Evolutionary conservation across 73 alveolate species (phyloP), one percentile per base, ranked within the genome.

Genomic region (Tetrahymena elliotti): DNA sequence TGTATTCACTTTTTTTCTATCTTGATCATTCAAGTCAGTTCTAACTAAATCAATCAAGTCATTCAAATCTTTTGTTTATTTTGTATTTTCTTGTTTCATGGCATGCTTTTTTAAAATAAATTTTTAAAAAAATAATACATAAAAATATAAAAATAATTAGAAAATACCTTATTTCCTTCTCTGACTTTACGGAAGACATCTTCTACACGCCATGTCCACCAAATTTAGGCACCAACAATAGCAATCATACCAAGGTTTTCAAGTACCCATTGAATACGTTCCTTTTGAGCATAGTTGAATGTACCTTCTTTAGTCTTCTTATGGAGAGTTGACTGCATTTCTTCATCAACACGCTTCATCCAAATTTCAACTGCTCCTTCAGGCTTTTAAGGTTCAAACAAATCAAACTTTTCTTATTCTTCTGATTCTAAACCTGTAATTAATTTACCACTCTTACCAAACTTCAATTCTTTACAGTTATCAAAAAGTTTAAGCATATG

Each of bases 201-300:
- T 97, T 99, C 99, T 31, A 99, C 99, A 84, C 99, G 97, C 99
- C 99, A 99, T 22, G 99, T 99, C 99, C 99, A 99, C 99, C 99
- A 99, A 94, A 99, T 98, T 97, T 99, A 99, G 34, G 99, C 97
- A 41, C 99, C 99, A 37, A 98, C 99, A 18, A 99, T 98, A 39
- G 99, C 98, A 33, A 99, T 99, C 99, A 99, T 99, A 40, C 99
- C 99, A 24, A 99, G 94, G 95, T 99, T 96, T 92, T 95, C 97
- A 52, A 96, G 97, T 83, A 99, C 98, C 99, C 99, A 99, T 84
- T 98, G 98, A 96, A 98, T 97, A 93, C 99, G 94, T 96, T 99
- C 99, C 94, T 97, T 98, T 93, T 98, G 98, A 8, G 99, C 99
- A 96, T 99, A 99, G 97, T 97, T 97, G 97, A 97, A 99, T 47